Evolutionary conservation across 2,329 filamentous ascomycete species (phyloP).

Genomic region (Metarhizium humberi): DNA sequence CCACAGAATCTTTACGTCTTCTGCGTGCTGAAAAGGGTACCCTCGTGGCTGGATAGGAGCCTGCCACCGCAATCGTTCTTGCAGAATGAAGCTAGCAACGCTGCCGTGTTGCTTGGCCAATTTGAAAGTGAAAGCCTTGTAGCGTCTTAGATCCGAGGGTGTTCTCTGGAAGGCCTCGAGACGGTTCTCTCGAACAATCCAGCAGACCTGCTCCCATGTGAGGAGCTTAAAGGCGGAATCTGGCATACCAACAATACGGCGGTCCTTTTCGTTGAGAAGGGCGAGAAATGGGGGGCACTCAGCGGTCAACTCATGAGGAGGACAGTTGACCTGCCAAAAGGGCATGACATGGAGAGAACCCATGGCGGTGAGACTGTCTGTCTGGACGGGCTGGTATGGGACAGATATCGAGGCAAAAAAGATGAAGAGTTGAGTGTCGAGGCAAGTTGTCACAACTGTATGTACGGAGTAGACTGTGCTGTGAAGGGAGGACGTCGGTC

Average conservation of each 20-base stretch:
- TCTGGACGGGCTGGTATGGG: not conserved
- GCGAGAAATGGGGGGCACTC: conserved; percentile 65
- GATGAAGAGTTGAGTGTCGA: too few relatives aligned
- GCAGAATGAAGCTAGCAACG: conserved; percentile 67
- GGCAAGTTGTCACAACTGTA: too few relatives aligned
- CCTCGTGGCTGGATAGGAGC: conserved; percentile 25
- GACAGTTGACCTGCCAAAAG: conserved; percentile 81
- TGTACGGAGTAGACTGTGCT: too few relatives aligned
- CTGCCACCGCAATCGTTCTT: conserved; percentile 61
- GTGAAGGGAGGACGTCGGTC: not conserved
- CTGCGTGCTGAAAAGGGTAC: conserved; percentile 32
- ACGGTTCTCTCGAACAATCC: conserved; percentile 53
- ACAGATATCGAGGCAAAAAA: too few relatives aligned
- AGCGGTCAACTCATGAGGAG: conserved; percentile 46
- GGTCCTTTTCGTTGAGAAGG: conserved; percentile 58
- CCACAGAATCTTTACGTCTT: conserved; percentile 64
- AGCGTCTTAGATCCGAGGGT: conserved; percentile 70
- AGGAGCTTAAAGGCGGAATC: conserved; percentile 55
- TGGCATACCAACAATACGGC: conserved; percentile 57
- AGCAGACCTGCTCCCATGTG: conserved; percentile 60
- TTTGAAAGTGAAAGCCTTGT: conserved; percentile 58
- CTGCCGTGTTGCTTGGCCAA: conserved; percentile 62
- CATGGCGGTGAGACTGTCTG: conserved; percentile 18
- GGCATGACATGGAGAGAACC: conserved; percentile 31
- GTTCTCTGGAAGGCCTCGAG: conserved; percentile 69